These are phyloP conservation scores for Euphorbia celastroides DNA, from an alignment of 441 rosid genomes.

Conservation along the genomic window DNA sequence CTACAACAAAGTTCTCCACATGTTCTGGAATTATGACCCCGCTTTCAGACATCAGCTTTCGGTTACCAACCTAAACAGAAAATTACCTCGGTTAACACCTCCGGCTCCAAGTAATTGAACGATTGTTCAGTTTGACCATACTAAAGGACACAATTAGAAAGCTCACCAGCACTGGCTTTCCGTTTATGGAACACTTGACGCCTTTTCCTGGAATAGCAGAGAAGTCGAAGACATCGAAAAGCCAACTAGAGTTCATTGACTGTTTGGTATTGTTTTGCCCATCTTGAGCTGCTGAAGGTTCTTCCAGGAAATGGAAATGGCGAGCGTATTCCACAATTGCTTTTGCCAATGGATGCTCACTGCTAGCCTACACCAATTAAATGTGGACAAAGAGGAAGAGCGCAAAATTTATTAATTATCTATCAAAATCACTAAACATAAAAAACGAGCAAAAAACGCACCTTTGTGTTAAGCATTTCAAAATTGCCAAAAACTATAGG, in stretches of 20 bases:
- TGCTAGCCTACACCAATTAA: slow-evolving; percentile 60
- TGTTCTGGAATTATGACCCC: slow-evolving; percentile 50
- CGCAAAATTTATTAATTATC: background rate
- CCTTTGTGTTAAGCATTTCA: background rate
- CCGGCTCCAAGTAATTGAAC: slow-evolving; percentile 5
- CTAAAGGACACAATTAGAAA: background rate
- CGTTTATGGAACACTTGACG: slow-evolving; percentile 58
- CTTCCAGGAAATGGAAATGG: slow-evolving; percentile 89
- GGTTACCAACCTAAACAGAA: slow-evolving; percentile 73
- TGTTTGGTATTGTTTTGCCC: slow-evolving; percentile 32
- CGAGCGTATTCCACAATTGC: slow-evolving; percentile 84
- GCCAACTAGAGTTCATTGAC: slow-evolving; percentile 55
- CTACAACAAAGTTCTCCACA: slow-evolving; percentile 61
- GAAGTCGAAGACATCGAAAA: slow-evolving; percentile 58
- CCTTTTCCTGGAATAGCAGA: slow-evolving; percentile 92
- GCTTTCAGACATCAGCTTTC: slow-evolving; percentile 73
- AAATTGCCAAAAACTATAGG: background rate
- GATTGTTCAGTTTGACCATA: slow-evolving; percentile 1
- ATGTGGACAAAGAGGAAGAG: background rate
- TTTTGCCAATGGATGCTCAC: slow-evolving; percentile 93
- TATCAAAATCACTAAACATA: background rate
- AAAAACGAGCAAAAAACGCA: background rate
- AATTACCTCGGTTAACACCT: slow-evolving; percentile 13
- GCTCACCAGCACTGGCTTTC: slow-evolving; percentile 61
- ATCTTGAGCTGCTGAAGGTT: slow-evolving; percentile 32